Conservation (phyloP, 1,284 basidiomycete species). For the Heterobasidion occidentale region DNA sequence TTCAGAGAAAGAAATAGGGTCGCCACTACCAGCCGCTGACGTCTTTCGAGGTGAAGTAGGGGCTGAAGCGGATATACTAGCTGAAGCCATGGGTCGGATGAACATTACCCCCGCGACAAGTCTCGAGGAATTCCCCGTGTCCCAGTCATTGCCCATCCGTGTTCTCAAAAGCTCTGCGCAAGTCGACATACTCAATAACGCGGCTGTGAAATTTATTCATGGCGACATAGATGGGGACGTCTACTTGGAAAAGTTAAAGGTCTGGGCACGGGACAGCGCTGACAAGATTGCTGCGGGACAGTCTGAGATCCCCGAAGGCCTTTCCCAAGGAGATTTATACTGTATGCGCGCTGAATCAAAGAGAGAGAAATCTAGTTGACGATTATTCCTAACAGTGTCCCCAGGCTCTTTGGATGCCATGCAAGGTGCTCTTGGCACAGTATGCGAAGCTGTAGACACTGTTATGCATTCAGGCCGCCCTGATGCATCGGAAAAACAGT, state of each 20-base stretch:
- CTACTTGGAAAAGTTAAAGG: slow-evolving; percentile 54
- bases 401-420: slow-evolving; percentile 66
- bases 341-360: slow-evolving; percentile 37
- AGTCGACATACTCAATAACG: slow-evolving; percentile 46
- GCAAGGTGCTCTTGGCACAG: slow-evolving; percentile 69
- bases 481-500: slow-evolving; percentile 2
- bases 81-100: slow-evolving; percentile 45
- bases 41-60: neutral
- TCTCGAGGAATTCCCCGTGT: slow-evolving; percentile 7
- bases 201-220: slow-evolving; percentile 70
- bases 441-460: slow-evolving; percentile 79
- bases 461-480: slow-evolving; percentile 29
- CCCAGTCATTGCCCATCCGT: slow-evolving; percentile 21
- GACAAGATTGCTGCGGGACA: slow-evolving; percentile 58
- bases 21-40: neutral
- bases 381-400: slow-evolving; percentile 43
- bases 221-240: slow-evolving; percentile 60
- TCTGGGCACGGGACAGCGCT: slow-evolving; percentile 58
- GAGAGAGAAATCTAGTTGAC: slow-evolving; percentile 2
- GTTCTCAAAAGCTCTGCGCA: slow-evolving; percentile 47
- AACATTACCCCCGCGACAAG: slow-evolving; percentile 28
- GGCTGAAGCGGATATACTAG: slow-evolving; percentile 40
- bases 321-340: slow-evolving; percentile 81
- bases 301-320: slow-evolving; percentile 72
- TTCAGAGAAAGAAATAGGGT: neutral